Conservation (phyloP, 1,284 basidiomycete genomes). For the Coriolopsis trogii region DNA sequence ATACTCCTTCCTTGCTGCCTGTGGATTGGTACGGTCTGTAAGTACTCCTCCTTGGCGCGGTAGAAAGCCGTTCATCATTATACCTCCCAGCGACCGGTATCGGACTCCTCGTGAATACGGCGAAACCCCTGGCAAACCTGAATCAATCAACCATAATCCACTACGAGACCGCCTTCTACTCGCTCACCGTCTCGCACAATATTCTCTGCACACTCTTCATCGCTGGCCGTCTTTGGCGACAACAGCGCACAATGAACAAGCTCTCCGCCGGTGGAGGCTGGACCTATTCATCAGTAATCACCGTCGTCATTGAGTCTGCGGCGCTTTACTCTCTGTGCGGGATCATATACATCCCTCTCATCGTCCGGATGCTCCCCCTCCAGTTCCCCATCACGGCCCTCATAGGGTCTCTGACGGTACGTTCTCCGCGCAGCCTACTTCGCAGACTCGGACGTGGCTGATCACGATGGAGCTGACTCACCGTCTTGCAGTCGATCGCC, state of each 20-base stretch:
- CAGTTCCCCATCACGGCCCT: neutral
- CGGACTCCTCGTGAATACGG: neutral
- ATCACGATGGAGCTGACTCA: neutral
- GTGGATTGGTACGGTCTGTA: neutral
- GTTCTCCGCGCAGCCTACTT: neutral
- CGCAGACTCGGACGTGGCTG: neutral
- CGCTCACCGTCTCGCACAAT: constrained; percentile 1
- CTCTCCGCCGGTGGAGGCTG: neutral
- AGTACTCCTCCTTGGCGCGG: neutral
- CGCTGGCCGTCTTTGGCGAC: neutral
- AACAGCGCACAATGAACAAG: neutral
- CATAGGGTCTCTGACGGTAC: neutral
- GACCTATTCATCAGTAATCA: neutral
- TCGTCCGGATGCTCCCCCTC: constrained; percentile 1
- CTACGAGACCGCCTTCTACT: constrained; percentile 1
- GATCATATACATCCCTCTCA: neutral
- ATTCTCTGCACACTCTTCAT: constrained; percentile 1
- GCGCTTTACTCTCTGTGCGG: constrained; percentile 1
- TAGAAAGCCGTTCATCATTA: neutral
- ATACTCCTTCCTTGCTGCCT: neutral
- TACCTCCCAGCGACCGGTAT: neutral
- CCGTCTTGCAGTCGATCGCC: neutral
- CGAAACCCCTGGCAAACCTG: neutral
- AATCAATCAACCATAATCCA: neutral
- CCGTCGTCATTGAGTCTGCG: constrained; percentile 1